Evolutionary conservation across 2,329 filamentous ascomycete genomes (phyloP).

Genomic region (Arthrobotrys iridis): DNA sequence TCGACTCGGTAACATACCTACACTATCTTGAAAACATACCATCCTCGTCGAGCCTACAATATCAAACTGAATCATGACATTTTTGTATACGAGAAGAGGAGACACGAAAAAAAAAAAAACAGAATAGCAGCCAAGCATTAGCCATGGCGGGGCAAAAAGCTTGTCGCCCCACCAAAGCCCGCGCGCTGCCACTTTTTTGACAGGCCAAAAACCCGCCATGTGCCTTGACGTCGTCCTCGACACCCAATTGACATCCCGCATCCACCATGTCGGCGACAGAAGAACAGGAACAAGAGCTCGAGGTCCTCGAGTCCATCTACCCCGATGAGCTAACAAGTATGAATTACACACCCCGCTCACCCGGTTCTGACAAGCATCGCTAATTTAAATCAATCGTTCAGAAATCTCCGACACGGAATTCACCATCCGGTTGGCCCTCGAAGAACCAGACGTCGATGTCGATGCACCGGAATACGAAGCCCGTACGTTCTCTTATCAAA

Average conservation of each 20-base stretch:
- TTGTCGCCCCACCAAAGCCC: constrained; percentile 33
- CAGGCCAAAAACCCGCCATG: not conserved
- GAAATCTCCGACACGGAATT: constrained; percentile 92
- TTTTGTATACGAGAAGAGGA: no score
- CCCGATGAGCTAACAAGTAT: constrained; percentile 94
- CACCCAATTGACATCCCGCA: not conserved
- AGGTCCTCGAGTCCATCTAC: constrained; percentile 98
- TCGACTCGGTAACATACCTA: no score
- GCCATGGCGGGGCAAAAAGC: constrained; percentile 51
- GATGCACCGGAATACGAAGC: constrained; percentile 70
- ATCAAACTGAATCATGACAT: not conserved
- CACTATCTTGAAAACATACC: no score
- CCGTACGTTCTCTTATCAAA: constrained; percentile 61
- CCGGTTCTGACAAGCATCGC: not conserved
- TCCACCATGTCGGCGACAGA: constrained; percentile 61
- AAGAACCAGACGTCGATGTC: constrained; percentile 73
- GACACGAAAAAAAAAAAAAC: no score
- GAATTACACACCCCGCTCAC: constrained; percentile 49
- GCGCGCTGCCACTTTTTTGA: not conserved
- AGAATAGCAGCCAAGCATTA: no score
- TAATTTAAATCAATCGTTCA: constrained; percentile 63
- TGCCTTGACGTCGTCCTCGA: not conserved
- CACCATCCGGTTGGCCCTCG: constrained; percentile 84
- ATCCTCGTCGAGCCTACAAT: not conserved
- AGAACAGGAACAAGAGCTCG: constrained; percentile 94